Percentiles rank a stretch among this genome's conserved stretches.
Evolutionary conservation across 2,329 filamentous ascomycete species (phyloP).

Genomic region (Cytospora piceae): DNA sequence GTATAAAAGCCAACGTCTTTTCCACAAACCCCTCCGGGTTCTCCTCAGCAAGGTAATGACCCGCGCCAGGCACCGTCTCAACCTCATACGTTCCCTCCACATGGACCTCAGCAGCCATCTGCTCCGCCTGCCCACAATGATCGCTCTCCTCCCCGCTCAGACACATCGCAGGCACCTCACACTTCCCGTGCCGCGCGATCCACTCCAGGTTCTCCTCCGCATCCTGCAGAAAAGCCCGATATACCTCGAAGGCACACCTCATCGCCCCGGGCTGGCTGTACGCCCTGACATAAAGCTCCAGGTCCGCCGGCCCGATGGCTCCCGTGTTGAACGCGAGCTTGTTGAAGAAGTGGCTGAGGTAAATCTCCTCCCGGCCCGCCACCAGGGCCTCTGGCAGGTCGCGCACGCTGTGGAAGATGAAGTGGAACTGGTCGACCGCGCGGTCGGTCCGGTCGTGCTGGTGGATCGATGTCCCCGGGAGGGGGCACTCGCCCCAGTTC

Average conservation of each 20-base stretch:
- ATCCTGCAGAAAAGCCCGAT: not conserved
- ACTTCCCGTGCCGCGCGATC: not conserved
- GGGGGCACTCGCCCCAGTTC: conserved; percentile 47
- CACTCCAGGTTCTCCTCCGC: not conserved
- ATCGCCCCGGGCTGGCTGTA: conserved; percentile 6
- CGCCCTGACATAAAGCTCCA: not conserved
- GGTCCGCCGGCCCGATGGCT: not conserved
- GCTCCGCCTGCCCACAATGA: conserved; percentile 1
- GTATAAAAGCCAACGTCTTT: not conserved
- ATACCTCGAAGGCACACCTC: not conserved
- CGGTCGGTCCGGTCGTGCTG: conserved; percentile 31
- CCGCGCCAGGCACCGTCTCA: not conserved
- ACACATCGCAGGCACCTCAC: not conserved
- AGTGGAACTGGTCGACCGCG: conserved; percentile 15
- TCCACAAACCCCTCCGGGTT: not conserved
- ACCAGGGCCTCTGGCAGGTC: conserved; percentile 4
- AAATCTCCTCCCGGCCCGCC: not conserved
- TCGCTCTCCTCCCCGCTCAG: not conserved
- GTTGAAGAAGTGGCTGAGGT: conserved; percentile 6
- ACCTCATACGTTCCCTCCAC: conserved; percentile 3
- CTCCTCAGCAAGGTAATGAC: conserved; percentile 9
- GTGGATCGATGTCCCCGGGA: conserved; percentile 42
- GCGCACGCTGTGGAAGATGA: conserved; percentile 14
- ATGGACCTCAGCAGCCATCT: conserved; percentile 5
- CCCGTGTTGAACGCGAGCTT: conserved; percentile 2